Conservation (phyloP, 2,329 filamentous ascomycete genomes). For the Colletotrichum somersetense region DNA sequence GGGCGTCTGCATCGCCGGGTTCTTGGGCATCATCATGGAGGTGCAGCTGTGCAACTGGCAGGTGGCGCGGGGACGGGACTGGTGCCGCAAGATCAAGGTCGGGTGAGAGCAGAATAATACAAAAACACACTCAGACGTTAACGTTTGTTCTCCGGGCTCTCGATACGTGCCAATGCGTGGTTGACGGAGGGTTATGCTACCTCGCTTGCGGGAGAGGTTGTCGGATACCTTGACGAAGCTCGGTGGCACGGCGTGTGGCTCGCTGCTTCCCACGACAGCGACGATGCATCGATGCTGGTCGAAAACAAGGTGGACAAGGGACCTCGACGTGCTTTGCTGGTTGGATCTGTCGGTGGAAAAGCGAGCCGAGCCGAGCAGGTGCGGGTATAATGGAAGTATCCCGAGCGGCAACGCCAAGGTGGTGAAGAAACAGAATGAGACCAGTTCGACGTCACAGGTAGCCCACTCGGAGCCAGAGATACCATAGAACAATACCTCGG, state of each 20-base stretch:
- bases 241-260: not conserved
- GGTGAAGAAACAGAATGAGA: conserved; percentile 15
- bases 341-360: not conserved
- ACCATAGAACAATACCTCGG: not conserved
- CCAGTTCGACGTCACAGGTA: conserved; percentile 34
- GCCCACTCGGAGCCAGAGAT: not conserved
- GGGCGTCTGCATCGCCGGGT: conserved; percentile 89
- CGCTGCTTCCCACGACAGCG: not conserved
- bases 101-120: conserved; percentile 45
- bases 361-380: not conserved
- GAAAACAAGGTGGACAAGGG: not conserved
- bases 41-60: conserved; percentile 87
- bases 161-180: not conserved
- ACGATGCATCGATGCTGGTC: not conserved
- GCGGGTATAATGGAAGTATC: not conserved
- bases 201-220: not conserved
- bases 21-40: conserved; percentile 87
- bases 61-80: conserved; percentile 81
- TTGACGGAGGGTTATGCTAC: not conserved
- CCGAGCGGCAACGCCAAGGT: not conserved
- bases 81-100: conserved; percentile 71
- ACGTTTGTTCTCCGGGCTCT: not conserved
- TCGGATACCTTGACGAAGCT: conserved; percentile 2
- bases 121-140: not conserved
- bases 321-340: not conserved